These are phyloP conservation scores for Grammothele lineata DNA, from an alignment of 768 basidiomycete genomes.

Conservation along the genomic window DNA sequence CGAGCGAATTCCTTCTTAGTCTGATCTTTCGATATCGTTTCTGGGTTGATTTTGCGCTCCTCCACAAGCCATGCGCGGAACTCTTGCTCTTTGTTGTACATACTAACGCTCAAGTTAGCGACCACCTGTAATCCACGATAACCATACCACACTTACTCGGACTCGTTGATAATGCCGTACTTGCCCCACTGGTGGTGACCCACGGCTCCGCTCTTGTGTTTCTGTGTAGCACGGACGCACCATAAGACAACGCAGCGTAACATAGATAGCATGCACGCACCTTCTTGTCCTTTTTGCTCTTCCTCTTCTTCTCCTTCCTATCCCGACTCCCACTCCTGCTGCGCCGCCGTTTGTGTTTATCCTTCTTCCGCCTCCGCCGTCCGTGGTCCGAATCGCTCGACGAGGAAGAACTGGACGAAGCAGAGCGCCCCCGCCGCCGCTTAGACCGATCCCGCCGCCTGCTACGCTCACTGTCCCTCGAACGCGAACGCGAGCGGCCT, in stretches of 20 bases:
- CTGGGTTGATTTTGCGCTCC: conserved; percentile 87
- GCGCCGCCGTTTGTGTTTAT: conserved; percentile 38
- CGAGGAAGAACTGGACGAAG: conserved; percentile 35
- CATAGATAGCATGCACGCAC: conserved; percentile 27
- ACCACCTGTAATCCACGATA: too few species aligned
- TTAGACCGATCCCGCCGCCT: conserved; percentile 18
- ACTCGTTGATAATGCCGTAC: conserved; percentile 80
- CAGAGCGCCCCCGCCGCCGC: conserved; percentile 29
- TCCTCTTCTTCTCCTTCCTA: conserved; percentile 49
- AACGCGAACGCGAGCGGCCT: conserved; percentile 8
- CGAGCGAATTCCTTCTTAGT: conserved; percentile 80
- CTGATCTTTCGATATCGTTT: conserved; percentile 81
- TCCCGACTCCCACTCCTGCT: conserved; percentile 37
- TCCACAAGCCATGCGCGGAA: conserved; percentile 93
- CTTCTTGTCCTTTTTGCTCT: conserved; percentile 70
- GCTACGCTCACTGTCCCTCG: conserved; percentile 5
- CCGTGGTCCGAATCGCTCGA: conserved; percentile 31
- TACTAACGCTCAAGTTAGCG: too few species aligned
- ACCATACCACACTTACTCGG: conserved; percentile 64
- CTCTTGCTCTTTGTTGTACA: conserved; percentile 79
- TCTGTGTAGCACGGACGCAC: conserved; percentile 22
- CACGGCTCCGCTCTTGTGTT: conserved; percentile 56
- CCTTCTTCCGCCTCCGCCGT: conserved; percentile 38
- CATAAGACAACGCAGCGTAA: neutral
- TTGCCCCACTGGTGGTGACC: conserved; percentile 81